These are phyloP conservation scores for Elaphomyces granulatus DNA, from an alignment of 495 filamentous ascomycete genomes.

Conservation along the genomic window DNA sequence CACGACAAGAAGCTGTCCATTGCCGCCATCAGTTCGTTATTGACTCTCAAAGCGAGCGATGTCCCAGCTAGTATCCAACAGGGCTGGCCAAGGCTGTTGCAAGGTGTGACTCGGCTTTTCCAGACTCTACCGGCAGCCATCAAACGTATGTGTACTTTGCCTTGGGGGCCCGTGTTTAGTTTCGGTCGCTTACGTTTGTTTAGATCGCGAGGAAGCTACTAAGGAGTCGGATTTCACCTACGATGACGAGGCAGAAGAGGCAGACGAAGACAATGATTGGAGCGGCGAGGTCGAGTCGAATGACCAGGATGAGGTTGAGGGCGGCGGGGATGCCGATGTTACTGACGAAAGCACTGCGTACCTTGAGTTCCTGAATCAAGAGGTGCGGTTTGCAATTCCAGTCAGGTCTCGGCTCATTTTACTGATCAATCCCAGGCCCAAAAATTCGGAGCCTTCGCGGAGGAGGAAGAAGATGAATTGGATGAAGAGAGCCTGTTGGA, in stretches of 20 bases:
- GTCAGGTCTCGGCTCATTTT: too few relatives aligned
- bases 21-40: slow-evolving; percentile 72
- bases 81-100: slow-evolving; percentile 90
- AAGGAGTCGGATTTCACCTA: slow-evolving; percentile 74
- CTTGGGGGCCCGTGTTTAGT: background rate
- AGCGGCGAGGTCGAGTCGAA: slow-evolving; percentile 54
- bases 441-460: slow-evolving; percentile 57
- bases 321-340: slow-evolving; percentile 44
- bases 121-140: slow-evolving; percentile 76
- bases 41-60: slow-evolving; percentile 59
- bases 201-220: slow-evolving; percentile 81
- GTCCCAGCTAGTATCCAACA: slow-evolving; percentile 81
- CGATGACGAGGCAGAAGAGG: slow-evolving; percentile 61
- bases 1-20: slow-evolving; percentile 98
- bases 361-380: slow-evolving; percentile 87
- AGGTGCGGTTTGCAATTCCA: slow-evolving; percentile 36
- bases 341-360: slow-evolving; percentile 89
- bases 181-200: slow-evolving; percentile 1
- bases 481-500: slow-evolving; percentile 88
- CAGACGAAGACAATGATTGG: slow-evolving; percentile 57
- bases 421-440: slow-evolving; percentile 44
- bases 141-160: slow-evolving; percentile 45
- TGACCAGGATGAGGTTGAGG: slow-evolving; percentile 46
- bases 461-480: slow-evolving; percentile 68
- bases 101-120: slow-evolving; percentile 84